A percentile compares a stretch with the other conserved stretches of the same genome.
Evolutionary conservation across 345 rosid genomes (phyloP).

Genomic region (Leavenworthia alabamica): DNA sequence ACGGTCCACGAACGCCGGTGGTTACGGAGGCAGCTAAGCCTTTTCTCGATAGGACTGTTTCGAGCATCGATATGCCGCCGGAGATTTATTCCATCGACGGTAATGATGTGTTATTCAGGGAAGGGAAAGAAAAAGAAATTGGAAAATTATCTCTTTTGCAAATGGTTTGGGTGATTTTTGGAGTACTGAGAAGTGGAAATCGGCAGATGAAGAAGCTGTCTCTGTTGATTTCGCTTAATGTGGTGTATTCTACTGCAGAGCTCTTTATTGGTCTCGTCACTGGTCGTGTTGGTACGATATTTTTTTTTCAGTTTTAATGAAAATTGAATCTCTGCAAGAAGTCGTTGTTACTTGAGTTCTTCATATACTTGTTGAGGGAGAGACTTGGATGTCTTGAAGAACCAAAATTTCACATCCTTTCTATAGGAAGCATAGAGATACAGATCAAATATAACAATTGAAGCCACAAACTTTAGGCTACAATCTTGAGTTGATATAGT

Average conservation of each 20-base stretch:
- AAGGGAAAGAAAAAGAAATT: slow-evolving; percentile 16
- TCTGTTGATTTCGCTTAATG: slow-evolving; percentile 73
- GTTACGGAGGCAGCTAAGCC: slow-evolving; percentile 43
- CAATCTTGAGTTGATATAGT: background rate
- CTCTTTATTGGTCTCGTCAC: slow-evolving; percentile 70
- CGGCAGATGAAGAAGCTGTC: slow-evolving; percentile 71
- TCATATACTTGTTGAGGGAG: no score
- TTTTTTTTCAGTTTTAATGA: background rate
- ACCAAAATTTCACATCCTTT: background rate
- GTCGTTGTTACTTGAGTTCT: background rate
- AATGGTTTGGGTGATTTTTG: slow-evolving; percentile 30
- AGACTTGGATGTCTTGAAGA: no score
- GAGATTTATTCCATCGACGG: slow-evolving; percentile 40
- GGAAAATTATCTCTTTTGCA: slow-evolving; percentile 31
- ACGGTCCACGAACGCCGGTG: slow-evolving; percentile 55
- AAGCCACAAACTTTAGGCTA: background rate
- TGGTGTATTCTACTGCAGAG: slow-evolving; percentile 82
- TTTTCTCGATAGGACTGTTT: slow-evolving; percentile 54
- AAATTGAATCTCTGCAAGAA: background rate
- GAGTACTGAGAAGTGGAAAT: slow-evolving; percentile 50
- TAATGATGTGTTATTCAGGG: slow-evolving; percentile 28
- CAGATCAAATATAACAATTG: background rate
- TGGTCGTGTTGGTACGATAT: slow-evolving; percentile 62
- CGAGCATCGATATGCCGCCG: slow-evolving; percentile 71
- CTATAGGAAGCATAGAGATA: background rate